A percentile compares a stretch with the other conserved stretches of the same genome.
These are phyloP conservation scores for Aspergillus pseudoviridinutans DNA, from an alignment of 2,329 filamentous ascomycete genomes.

Conservation along the genomic window DNA sequence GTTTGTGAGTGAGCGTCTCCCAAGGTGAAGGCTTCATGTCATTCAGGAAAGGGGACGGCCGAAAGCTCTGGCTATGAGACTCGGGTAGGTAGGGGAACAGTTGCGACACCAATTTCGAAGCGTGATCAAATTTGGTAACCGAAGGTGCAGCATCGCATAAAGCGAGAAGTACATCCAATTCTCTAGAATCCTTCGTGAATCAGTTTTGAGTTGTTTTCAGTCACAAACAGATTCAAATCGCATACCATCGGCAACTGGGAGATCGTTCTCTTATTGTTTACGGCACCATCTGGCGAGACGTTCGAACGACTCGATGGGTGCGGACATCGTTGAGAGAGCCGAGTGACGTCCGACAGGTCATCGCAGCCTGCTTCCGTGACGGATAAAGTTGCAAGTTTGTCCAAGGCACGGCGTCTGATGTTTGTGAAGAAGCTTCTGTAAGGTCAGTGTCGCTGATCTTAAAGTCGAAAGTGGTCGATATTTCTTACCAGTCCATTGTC, in stretches of 20 bases:
- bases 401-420: conserved; percentile 41
- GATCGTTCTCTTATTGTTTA: conserved; percentile 33
- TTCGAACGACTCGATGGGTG: conserved; percentile 20
- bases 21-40: conserved; percentile 83
- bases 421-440: conserved; percentile 26
- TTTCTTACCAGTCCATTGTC: conserved; percentile 31
- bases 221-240: neutral
- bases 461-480: neutral
- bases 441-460: conserved; percentile 8
- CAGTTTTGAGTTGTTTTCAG: conserved; percentile 10
- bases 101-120: conserved; percentile 72
- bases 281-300: conserved; percentile 34
- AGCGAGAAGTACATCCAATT: conserved; percentile 87
- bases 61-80: conserved; percentile 73
- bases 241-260: conserved; percentile 40
- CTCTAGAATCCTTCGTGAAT: conserved; percentile 66
- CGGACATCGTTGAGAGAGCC: conserved; percentile 31
- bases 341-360: conserved; percentile 32
- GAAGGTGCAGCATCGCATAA: conserved; percentile 84
- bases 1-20: conserved; percentile 73
- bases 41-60: conserved; percentile 75
- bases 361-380: conserved; percentile 28
- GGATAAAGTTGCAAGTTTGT: conserved; percentile 42
- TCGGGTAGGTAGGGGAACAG: conserved; percentile 82
- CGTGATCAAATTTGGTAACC: conserved; percentile 66